Evolutionary conservation across 257 asterid species (phyloP).

Genomic region (Capsicum rhomboideum): DNA sequence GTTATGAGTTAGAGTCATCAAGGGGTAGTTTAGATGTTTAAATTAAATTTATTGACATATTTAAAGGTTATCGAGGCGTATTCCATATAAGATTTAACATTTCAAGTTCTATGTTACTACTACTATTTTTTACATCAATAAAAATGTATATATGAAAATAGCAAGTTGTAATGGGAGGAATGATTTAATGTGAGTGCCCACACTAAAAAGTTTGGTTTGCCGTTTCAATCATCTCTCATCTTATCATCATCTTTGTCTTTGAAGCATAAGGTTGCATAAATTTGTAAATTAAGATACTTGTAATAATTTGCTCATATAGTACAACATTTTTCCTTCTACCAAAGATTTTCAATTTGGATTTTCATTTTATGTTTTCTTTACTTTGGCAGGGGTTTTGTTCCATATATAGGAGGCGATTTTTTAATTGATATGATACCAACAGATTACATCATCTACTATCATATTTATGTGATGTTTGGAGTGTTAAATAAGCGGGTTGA

Average conservation of each 20-base stretch:
- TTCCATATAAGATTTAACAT: not conserved
- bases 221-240: slow-evolving; percentile 11
- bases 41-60: no score
- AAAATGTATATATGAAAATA: not conserved
- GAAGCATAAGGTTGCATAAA: not conserved
- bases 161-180: not conserved
- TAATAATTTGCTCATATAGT: not conserved
- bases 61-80: no score
- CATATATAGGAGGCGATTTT: not conserved
- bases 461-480: not conserved
- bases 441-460: not conserved
- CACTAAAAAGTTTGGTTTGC: slow-evolving; percentile 19
- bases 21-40: no score
- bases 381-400: no score
- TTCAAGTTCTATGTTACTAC: no score
- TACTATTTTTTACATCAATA: not conserved
- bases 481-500: not conserved
- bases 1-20: no score
- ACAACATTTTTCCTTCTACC: not conserved
- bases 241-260: not conserved
- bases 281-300: not conserved
- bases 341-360: not conserved
- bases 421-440: not conserved
- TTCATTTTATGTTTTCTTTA: not conserved
- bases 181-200: slow-evolving; percentile 28